Evolutionary conservation across 257 asterid species (phyloP).

Genomic region (Przewalskia tangutica): DNA sequence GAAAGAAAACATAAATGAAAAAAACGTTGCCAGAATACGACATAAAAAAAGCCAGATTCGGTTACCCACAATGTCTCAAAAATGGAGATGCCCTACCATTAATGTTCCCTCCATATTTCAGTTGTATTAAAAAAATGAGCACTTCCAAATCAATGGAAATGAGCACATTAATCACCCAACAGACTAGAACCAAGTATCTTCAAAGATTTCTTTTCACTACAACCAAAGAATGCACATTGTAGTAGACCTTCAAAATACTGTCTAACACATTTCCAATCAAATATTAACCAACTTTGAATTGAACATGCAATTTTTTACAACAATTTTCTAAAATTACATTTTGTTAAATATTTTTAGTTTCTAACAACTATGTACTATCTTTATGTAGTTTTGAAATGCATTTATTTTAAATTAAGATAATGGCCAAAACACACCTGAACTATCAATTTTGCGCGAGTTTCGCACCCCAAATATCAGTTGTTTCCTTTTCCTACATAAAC

Average conservation of each 20-base stretch:
- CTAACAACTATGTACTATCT: background rate
- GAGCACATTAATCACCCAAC: background rate
- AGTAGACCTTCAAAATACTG: background rate
- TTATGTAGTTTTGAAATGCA: background rate
- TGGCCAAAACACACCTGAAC: too few species aligned
- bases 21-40: background rate
- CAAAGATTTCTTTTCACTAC: background rate
- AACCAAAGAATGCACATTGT: background rate
- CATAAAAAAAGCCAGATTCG: background rate
- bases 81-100: background rate
- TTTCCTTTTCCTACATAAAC: too few species aligned
- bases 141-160: background rate
- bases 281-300: too few species aligned
- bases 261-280: too few species aligned
- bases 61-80: background rate
- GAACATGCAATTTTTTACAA: too few species aligned
- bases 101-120: background rate
- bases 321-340: too few species aligned
- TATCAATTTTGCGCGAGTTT: too few species aligned
- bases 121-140: background rate
- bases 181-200: background rate
- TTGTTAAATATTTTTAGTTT: background rate
- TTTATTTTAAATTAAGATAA: too few species aligned
- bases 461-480: too few species aligned
- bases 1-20: background rate